A percentile compares a stretch with the other conserved stretches of the same genome.
Evolutionary conservation across 305 asterid genomes (phyloP).

Genomic region (Fraxinus latifolia): DNA sequence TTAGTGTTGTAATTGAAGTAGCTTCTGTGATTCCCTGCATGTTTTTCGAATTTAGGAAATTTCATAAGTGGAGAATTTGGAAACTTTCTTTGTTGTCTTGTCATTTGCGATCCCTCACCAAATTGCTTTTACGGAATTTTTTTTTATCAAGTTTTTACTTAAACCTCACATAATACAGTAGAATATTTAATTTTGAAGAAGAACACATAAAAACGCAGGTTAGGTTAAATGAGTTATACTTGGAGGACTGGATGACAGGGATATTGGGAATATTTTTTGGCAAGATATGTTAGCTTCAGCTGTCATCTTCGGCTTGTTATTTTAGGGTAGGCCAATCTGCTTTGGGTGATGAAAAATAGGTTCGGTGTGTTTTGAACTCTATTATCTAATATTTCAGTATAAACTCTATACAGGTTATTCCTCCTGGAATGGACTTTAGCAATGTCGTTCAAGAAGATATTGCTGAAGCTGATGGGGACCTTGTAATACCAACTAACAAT

Average conservation of each 20-base stretch:
- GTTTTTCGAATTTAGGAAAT: not conserved
- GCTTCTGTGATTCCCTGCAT: not conserved
- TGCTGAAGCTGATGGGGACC: slow-evolving; percentile 65
- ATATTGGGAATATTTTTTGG: not conserved
- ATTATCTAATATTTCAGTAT: not conserved
- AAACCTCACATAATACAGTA: not conserved
- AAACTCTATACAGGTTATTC: slow-evolving; percentile 57
- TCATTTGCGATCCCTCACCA: not conserved
- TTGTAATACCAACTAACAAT: slow-evolving; percentile 37
- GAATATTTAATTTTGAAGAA: not conserved
- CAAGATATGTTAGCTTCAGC: not conserved
- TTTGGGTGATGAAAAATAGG: not conserved
- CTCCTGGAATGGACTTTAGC: slow-evolving; percentile 95
- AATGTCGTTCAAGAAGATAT: slow-evolving; percentile 71
- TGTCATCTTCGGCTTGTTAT: not conserved
- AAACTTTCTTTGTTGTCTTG: not conserved
- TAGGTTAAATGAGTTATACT: not conserved
- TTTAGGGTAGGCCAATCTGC: not conserved
- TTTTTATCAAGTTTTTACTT: not conserved
- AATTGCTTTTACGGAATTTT: not conserved
- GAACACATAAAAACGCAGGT: not conserved
- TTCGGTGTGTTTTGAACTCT: not conserved
- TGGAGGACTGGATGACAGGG: not conserved
- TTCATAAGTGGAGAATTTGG: not conserved
- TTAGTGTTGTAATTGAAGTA: not conserved